Conservation (phyloP, 306 rosid genomes). For the Citrullus colocynthis region DNA sequence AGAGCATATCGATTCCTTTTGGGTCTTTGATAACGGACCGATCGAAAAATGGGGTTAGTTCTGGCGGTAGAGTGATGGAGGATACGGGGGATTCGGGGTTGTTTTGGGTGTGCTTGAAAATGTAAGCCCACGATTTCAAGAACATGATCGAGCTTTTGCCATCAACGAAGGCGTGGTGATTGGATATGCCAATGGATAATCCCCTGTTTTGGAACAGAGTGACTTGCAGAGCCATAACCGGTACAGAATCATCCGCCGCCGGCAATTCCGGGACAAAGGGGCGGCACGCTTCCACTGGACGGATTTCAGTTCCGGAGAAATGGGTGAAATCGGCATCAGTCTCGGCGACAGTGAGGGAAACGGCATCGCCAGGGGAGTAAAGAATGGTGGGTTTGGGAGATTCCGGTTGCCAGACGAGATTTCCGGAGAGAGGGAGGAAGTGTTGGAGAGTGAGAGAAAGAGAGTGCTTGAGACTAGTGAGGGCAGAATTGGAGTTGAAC, state of each 20-base stretch:
- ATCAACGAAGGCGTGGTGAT: slow-evolving; percentile 39
- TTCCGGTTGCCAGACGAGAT: slow-evolving; percentile 26
- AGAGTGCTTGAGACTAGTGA: slow-evolving; percentile 27
- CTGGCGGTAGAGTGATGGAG: not conserved
- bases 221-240: slow-evolving; percentile 31
- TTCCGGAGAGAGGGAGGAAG: slow-evolving; percentile 39
- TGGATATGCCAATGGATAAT: slow-evolving; percentile 27
- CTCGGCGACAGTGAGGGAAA: slow-evolving; percentile 34
- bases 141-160: slow-evolving; percentile 33
- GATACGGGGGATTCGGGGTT: not conserved
- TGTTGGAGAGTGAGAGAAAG: slow-evolving; percentile 47
- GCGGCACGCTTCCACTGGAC: slow-evolving; percentile 12
- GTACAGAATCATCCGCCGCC: not conserved
- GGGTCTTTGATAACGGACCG: slow-evolving; percentile 22
- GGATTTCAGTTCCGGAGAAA: slow-evolving; percentile 9
- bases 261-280: slow-evolving; percentile 31
- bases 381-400: slow-evolving; percentile 26
- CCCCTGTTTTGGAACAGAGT: slow-evolving; percentile 37
- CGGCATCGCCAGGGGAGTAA: slow-evolving; percentile 22
- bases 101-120: slow-evolving; percentile 8
- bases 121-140: slow-evolving; percentile 39
- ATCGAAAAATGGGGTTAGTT: slow-evolving; percentile 32
- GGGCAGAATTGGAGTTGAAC: not conserved
- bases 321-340: slow-evolving; percentile 20
- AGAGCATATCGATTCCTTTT: not conserved